Conservation (phyloP, 2,329 filamentous ascomycete species). For the Leptodontidium sp. region DNA sequence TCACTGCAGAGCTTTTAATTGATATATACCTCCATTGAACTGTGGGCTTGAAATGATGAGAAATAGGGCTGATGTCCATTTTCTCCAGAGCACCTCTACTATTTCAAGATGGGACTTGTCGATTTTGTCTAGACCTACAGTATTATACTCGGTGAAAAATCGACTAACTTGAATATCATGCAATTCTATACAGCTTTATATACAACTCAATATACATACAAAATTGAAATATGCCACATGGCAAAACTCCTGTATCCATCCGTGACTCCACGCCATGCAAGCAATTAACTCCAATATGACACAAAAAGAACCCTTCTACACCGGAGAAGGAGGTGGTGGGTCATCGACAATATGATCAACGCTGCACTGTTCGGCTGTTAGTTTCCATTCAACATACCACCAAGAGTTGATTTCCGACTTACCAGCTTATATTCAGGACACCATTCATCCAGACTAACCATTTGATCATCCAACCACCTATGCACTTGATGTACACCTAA, state of each 20-base stretch:
- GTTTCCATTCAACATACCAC: neutral
- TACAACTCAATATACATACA: neutral
- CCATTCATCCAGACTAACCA: slow-evolving; percentile 33
- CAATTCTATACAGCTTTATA: slow-evolving; percentile 4
- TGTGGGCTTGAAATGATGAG: too few relatives aligned
- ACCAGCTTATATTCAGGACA: slow-evolving; percentile 35
- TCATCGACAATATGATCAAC: slow-evolving; percentile 18
- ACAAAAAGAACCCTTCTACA: neutral
- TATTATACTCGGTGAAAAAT: neutral
- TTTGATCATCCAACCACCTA: slow-evolving; percentile 39
- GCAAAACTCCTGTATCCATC: neutral
- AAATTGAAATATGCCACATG: neutral
- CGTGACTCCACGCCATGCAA: neutral
- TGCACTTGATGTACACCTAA: slow-evolving; percentile 46
- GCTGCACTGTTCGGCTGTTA: slow-evolving; percentile 9
- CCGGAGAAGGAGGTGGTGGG: neutral
- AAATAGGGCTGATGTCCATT: too few relatives aligned
- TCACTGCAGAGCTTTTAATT: too few relatives aligned
- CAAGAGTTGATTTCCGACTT: neutral
- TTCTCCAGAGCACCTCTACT: too few relatives aligned
- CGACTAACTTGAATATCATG: neutral
- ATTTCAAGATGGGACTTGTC: neutral
- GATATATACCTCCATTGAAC: too few relatives aligned
- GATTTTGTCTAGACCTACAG: too few relatives aligned
- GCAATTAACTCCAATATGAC: neutral